Percentiles rank a stretch among this genome's conserved stretches.
Evolutionary conservation across 78 protist species (phyloP).

Genomic region (Dictyostelium capitatum): DNA sequence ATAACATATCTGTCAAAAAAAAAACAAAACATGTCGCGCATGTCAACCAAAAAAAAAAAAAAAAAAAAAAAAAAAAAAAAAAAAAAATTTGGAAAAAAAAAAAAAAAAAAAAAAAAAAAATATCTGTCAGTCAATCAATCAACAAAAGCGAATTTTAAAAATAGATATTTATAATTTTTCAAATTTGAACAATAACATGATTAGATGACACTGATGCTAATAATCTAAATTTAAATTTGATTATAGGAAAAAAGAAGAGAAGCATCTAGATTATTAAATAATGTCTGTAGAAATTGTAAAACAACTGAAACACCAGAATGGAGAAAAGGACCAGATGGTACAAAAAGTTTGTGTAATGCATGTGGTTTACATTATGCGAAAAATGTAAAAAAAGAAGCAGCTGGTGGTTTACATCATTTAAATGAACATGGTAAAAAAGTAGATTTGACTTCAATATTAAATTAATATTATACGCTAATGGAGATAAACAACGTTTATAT

Average conservation of each 20-base stretch:
- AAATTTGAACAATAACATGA: no score
- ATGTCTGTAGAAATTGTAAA: conserved; percentile 61
- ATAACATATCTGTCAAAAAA: no score
- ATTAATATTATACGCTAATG: neutral
- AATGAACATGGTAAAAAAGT: conserved; percentile 2
- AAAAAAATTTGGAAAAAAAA: no score
- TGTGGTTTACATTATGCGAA: conserved; percentile 86
- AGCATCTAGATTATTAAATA: conserved; percentile 60
- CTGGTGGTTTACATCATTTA: conserved; percentile 4
- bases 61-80: no score
- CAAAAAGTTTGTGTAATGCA: conserved; percentile 80
- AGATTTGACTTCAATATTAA: conserved; percentile 26
- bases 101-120: no score
- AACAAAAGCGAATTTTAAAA: no score
- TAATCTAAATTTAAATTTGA: no score
- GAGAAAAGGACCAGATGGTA: conserved; percentile 85
- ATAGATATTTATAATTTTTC: no score
- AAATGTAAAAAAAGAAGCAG: conserved; percentile 63
- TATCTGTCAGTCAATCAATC: no score
- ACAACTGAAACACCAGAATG: conserved; percentile 84
- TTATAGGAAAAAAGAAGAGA: conserved; percentile 84
- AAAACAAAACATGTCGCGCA: no score
- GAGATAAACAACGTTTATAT: neutral
- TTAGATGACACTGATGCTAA: no score
- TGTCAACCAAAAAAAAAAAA: no score